These are phyloP conservation scores for Fusarium sp. DNA, from an alignment of 2,329 filamentous ascomycete species.

Conservation along the genomic window DNA sequence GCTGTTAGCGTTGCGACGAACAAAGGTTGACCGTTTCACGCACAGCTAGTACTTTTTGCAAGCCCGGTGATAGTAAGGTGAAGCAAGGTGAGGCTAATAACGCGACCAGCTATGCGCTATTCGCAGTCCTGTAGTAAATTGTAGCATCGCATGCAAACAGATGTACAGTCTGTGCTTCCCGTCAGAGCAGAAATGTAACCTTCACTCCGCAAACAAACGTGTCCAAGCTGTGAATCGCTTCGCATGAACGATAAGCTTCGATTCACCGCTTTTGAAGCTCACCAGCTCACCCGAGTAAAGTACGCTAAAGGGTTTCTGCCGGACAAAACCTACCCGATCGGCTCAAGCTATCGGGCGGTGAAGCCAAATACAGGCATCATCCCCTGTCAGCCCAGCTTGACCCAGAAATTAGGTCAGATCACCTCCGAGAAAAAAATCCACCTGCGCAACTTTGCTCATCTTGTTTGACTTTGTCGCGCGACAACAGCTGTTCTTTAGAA, in stretches of 20 bases:
- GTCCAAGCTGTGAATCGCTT: conserved; percentile 10
- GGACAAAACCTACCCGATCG: conserved; percentile 12
- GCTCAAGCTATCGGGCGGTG: conserved; percentile 30
- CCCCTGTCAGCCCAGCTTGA: conserved; percentile 15
- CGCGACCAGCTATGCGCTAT: background rate
- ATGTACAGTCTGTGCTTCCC: conserved; percentile 15
- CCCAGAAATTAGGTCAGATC: conserved; percentile 31
- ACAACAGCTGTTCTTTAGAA: conserved; percentile 17
- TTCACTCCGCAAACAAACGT: conserved; percentile 8
- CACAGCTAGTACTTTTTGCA: background rate
- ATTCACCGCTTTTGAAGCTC: conserved; percentile 27
- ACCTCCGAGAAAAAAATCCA: conserved; percentile 28
- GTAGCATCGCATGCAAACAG: background rate
- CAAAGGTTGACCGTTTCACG: background rate
- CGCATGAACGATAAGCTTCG: background rate
- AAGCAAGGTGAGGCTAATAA: background rate
- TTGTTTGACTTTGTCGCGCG: conserved; percentile 4
- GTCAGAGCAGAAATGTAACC: background rate
- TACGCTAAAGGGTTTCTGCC: conserved; percentile 23
- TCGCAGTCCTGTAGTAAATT: background rate
- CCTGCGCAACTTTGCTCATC: background rate
- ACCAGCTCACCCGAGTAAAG: conserved; percentile 8
- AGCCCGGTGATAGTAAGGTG: background rate
- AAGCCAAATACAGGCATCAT: conserved; percentile 9
- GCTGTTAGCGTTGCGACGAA: background rate